Percentiles rank a stretch among this genome's conserved stretches.
Conservation (phyloP, 2,329 filamentous ascomycete species). For the Coniochaeta sp. region DNA sequence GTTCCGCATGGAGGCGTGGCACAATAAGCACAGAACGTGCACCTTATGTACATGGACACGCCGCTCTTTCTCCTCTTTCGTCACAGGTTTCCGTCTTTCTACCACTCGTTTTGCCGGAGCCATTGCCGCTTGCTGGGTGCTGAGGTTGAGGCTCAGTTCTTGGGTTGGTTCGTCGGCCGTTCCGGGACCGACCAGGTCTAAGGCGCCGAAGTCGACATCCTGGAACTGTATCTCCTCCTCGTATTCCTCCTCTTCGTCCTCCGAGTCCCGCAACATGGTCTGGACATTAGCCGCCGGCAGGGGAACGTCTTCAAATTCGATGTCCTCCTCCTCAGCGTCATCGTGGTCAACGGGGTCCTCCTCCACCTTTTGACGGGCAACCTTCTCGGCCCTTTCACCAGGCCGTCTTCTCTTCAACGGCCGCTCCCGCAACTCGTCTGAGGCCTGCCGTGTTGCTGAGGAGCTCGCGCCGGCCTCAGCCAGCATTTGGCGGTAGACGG, state of each 20-base stretch:
- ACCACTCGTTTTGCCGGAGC: conserved; percentile 18
- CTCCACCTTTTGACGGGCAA: neutral
- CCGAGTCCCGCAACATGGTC: conserved; percentile 42
- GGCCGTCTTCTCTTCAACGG: conserved; percentile 34
- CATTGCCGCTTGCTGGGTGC: conserved; percentile 32
- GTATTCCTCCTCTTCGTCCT: conserved; percentile 33
- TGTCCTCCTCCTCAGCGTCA: conserved; percentile 27
- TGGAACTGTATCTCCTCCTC: conserved; percentile 39
- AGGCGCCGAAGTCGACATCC: conserved; percentile 28
- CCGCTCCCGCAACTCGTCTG: conserved; percentile 22
- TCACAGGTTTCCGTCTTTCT: conserved; percentile 46
- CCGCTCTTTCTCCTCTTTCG: conserved; percentile 42
- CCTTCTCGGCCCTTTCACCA: conserved; percentile 17
- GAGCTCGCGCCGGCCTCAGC: conserved; percentile 3
- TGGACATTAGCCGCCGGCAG: conserved; percentile 42
- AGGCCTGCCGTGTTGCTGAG: neutral
- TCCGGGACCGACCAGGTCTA: conserved; percentile 12
- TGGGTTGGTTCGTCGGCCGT: conserved; percentile 18
- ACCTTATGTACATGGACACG: conserved; percentile 78
- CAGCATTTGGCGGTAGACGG: conserved; percentile 15
- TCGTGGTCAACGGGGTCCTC: conserved; percentile 3
- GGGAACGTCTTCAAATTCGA: conserved; percentile 44
- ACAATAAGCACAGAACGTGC: conserved; percentile 76
- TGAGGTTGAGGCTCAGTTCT: conserved; percentile 46
- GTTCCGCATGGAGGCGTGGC: conserved; percentile 72